Percentiles rank a stretch among this genome's conserved stretches.
Evolutionary conservation across 441 rosid genomes (phyloP).

Genomic region (Jatropha podagrica): DNA sequence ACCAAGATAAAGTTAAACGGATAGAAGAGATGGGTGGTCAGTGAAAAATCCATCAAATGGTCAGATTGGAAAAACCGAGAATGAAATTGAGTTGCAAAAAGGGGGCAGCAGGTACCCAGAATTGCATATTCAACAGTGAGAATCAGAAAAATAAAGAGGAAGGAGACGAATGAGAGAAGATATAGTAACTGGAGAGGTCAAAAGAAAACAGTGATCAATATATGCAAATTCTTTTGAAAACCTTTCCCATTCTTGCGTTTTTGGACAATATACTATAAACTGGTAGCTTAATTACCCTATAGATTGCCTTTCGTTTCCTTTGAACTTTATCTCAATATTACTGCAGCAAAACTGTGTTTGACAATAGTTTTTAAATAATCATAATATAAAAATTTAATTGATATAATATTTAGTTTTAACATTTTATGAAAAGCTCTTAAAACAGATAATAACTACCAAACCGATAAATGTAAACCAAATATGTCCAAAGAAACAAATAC

Average conservation of each 20-base stretch:
- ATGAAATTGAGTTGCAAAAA: not conserved
- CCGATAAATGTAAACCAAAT: no score
- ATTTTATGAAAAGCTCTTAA: no score
- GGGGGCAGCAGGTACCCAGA: not conserved
- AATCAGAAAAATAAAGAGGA: not conserved
- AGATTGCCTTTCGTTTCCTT: no score
- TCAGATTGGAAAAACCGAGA: not conserved
- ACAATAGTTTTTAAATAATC: no score
- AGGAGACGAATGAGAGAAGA: not conserved
- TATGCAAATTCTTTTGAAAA: not conserved
- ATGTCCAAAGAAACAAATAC: not conserved
- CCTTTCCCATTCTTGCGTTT: slow-evolving; percentile 2
- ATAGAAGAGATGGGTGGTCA: no score
- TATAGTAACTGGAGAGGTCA: not conserved
- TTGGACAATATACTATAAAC: not conserved
- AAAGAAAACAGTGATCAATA: slow-evolving; percentile 2
- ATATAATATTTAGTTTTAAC: no score
- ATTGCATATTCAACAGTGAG: not conserved
- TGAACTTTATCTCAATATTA: no score
- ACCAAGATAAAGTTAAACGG: no score
- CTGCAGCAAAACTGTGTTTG: no score
- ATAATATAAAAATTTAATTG: no score
- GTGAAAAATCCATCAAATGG: no score
- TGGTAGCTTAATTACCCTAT: not conserved
- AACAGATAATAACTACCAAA: no score